phyloP scores from a whole-genome alignment of 306 rosid genomes.

The Sechiopsis laciniata region DNA sequence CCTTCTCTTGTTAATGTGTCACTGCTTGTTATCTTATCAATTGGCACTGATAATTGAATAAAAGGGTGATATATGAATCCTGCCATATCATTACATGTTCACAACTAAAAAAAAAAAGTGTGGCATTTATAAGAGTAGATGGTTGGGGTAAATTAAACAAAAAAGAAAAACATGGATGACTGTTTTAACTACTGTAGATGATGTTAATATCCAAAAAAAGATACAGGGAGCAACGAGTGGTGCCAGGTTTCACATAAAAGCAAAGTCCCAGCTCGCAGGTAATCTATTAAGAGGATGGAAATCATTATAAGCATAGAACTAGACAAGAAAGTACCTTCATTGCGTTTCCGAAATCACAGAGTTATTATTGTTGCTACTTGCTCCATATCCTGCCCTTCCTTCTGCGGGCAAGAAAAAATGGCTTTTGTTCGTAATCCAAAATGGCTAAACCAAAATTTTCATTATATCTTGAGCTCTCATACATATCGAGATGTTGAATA shows the following conservation, averaged over 20 bases:
- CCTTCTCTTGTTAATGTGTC: too few species aligned
- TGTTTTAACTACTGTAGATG: conserved; percentile 11
- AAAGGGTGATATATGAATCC: too few species aligned
- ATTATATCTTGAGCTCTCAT: not conserved
- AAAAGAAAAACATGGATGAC: not conserved
- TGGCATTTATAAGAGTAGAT: too few species aligned
- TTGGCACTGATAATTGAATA: too few species aligned
- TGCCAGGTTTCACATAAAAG: conserved; percentile 2
- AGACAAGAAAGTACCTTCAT: not conserved
- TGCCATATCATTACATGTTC: too few species aligned
- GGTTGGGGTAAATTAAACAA: not conserved
- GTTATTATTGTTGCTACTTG: conserved; percentile 4
- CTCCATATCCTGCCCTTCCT: not conserved
- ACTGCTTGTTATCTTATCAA: too few species aligned
- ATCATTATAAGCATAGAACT: conserved; percentile 6
- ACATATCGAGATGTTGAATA: not conserved
- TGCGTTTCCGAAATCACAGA: not conserved
- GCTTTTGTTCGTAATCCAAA: not conserved
- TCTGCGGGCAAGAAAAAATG: conserved; percentile 11
- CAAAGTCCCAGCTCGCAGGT: conserved; percentile 1
- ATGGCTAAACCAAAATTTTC: conserved; percentile 8
- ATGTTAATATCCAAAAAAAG: not conserved
- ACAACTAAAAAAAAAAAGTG: too few species aligned
- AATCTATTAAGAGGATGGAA: conserved; percentile 6
- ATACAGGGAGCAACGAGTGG: not conserved